Evolutionary conservation across 1,284 basidiomycete genomes (phyloP).

Genomic region (Ustilago loliicola): DNA sequence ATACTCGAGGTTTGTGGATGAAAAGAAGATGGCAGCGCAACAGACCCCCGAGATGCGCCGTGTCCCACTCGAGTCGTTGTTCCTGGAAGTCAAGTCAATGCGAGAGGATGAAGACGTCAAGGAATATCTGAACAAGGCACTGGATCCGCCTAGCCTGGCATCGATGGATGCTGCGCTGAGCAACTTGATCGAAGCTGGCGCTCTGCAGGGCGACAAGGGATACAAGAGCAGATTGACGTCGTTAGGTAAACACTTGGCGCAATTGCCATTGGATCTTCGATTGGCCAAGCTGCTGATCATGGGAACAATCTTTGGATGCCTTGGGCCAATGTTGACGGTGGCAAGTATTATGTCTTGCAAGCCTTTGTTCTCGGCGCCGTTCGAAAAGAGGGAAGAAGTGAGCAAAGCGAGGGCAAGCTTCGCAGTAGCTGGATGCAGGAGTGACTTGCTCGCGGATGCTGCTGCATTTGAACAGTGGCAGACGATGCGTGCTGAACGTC

Average conservation of each 20-base stretch:
- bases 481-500: conserved; percentile 74
- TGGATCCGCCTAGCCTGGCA: conserved; percentile 83
- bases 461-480: conserved; percentile 81
- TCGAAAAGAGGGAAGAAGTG: conserved; percentile 86
- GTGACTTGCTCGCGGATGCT: conserved; percentile 87
- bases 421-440: conserved; percentile 77
- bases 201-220: conserved; percentile 76
- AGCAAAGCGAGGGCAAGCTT: conserved; percentile 72
- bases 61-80: conserved; percentile 87
- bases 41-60: conserved; percentile 85
- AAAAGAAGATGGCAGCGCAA: conserved; percentile 79
- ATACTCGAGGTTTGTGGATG: conserved; percentile 81
- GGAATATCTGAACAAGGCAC: conserved; percentile 79
- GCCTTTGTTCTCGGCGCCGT: conserved; percentile 83
- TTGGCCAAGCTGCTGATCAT: conserved; percentile 80
- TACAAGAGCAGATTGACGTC: conserved; percentile 78
- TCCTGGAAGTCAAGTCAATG: conserved; percentile 85
- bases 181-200: conserved; percentile 83
- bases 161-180: conserved; percentile 85
- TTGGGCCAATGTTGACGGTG: conserved; percentile 66
- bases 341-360: conserved; percentile 88
- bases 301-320: conserved; percentile 65
- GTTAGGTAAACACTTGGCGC: conserved; percentile 83
- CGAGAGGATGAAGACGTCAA: conserved; percentile 84
- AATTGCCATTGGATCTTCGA: conserved; percentile 88